Conservation (phyloP, 192 early-diverging fungal genomes). For the Coemansia asiatica region DNA sequence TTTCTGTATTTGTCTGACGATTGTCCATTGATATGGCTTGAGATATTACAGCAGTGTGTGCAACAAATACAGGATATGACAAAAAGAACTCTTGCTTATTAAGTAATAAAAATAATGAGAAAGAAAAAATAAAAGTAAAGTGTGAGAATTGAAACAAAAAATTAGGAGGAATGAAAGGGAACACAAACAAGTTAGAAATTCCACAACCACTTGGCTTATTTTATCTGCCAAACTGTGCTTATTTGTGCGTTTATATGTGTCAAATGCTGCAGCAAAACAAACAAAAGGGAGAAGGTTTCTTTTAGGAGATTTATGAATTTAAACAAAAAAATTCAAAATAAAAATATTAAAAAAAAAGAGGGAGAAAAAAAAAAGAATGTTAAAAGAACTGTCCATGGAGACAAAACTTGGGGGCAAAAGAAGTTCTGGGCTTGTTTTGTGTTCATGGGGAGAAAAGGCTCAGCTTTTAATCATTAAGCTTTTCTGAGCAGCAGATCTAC, state of each 20-base stretch:
- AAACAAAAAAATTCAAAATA: neutral
- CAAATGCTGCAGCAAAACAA: conserved; percentile 5
- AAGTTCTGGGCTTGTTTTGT: neutral
- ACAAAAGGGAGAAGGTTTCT: neutral
- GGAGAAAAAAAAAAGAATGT: conserved; percentile 2
- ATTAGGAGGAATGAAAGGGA: neutral
- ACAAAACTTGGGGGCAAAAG: neutral
- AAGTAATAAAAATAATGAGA: neutral
- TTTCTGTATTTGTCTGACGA: conserved; percentile 20
- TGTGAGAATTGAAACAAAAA: neutral
- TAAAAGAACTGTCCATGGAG: conserved; percentile 7
- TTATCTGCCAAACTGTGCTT: neutral
- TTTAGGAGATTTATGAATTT: conserved; percentile 1
- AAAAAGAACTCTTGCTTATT: too few relatives aligned
- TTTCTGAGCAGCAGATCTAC: too few relatives aligned
- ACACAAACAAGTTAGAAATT: neutral
- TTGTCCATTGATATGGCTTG: conserved; percentile 19
- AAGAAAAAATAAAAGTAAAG: neutral
- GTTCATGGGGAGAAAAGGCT: neutral
- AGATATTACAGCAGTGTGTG: neutral
- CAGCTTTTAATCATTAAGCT: too few relatives aligned
- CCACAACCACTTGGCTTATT: neutral
- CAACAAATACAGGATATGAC: neutral
- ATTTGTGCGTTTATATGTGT: neutral
- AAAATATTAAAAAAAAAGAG: neutral